phyloP scores from a whole-genome alignment of 768 basidiomycete genomes.

The Mycena maculata region DNA sequence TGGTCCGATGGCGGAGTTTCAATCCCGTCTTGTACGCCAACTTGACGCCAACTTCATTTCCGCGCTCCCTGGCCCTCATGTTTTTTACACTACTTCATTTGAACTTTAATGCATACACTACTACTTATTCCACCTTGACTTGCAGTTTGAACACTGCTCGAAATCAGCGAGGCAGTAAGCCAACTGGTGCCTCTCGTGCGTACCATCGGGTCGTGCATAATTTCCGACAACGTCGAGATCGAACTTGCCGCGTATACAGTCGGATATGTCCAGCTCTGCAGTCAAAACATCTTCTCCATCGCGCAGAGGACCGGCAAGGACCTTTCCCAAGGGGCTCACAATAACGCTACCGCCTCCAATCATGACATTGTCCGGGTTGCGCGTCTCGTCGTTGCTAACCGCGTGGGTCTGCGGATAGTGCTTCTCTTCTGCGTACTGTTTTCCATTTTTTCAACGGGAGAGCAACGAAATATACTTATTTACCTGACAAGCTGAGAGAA shows the following conservation, averaged over 20 bases:
- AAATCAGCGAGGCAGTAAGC: too few species aligned
- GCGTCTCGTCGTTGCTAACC: slow-evolving; percentile 50
- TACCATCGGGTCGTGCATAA: slow-evolving; percentile 69
- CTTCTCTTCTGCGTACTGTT: slow-evolving; percentile 58
- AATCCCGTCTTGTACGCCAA: neutral
- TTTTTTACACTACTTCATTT: slow-evolving; percentile 4
- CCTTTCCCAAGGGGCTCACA: slow-evolving; percentile 64
- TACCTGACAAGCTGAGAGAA: slow-evolving; percentile 67
- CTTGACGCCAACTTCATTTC: slow-evolving; percentile 18
- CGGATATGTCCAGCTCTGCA: slow-evolving; percentile 70
- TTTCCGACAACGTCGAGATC: slow-evolving; percentile 71
- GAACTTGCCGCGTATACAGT: slow-evolving; percentile 67
- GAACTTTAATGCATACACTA: neutral
- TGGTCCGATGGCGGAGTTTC: too few species aligned
- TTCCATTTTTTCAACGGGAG: too few species aligned
- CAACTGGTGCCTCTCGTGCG: too few species aligned
- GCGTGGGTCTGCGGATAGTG: slow-evolving; percentile 64
- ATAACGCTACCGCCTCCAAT: slow-evolving; percentile 74
- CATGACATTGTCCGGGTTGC: slow-evolving; percentile 62
- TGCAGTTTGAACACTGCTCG: slow-evolving; percentile 23
- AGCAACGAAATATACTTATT: too few species aligned
- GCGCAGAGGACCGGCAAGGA: slow-evolving; percentile 70
- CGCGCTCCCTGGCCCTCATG: slow-evolving; percentile 14
- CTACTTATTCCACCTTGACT: neutral
- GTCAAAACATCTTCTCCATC: slow-evolving; percentile 64